Base-by-base conservation (phyloP, 306 rosid species). In the Adenanthera pavonina region DNA sequence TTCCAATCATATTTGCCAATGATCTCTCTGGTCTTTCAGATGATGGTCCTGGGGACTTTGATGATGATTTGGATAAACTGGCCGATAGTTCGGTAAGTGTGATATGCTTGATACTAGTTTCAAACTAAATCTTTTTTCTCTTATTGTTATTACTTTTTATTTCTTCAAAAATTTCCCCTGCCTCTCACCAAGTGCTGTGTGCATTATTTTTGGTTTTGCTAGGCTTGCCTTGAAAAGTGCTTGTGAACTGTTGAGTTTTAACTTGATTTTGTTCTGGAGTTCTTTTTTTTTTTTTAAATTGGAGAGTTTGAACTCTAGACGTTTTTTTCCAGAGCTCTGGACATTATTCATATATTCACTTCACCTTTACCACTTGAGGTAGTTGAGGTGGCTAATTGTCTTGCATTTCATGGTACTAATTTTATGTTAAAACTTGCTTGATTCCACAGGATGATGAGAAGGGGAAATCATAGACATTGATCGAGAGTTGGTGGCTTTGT, bases 41-140 rank as follows among this genome's bases (percentile, higher is more conserved):
- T 81, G 79, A 86, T 68, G 84, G 72, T 1, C 72, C 82, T 73
- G 90, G 78, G 9, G 88, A 5, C 84, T 69, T 85, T 64, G 94
- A 90, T 64, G 91, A 86, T 76, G 91, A 90, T 85, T 88, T 91
- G 72, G 90, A 91, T 87, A 86, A 90, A 76, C 75, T 90, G 78
- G 83, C 85, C 79, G 90, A 88, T 44, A 87, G 87, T 76, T 90
- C 86, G 87, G 97, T 91, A 87, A 86, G 97, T 60, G 61, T 10
- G 54, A 76, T n/a, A 20, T 75, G 51, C 3, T 74, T 74, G 53
- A 62, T 44, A 43, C 17, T 19, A 11, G 2, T 76, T 75, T 7
- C 72, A 43, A 35, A 43, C 48, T 41, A 35, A 41, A 15, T 64
- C 46, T 74, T 38, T 34, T 57, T 46, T 56, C 60, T 9, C 44